Percentiles rank a stretch among this genome's conserved stretches.
These are phyloP conservation scores for Linum lewisii DNA, from an alignment of 345 rosid species.

Conservation along the genomic window DNA sequence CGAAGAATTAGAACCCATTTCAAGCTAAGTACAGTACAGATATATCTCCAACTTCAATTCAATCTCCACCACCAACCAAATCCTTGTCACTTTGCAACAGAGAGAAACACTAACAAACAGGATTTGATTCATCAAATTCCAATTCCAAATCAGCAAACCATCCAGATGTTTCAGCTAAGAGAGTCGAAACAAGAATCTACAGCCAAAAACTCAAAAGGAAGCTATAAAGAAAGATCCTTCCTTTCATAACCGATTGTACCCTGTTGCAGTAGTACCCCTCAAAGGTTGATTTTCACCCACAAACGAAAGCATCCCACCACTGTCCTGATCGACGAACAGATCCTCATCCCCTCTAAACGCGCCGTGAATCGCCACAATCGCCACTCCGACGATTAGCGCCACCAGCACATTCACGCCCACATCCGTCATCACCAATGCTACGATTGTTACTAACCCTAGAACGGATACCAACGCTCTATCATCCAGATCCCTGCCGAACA, in stretches of 20 bases:
- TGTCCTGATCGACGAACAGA: constrained; percentile 65
- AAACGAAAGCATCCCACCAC: constrained; percentile 6
- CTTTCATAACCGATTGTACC: neutral
- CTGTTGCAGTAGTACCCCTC: neutral
- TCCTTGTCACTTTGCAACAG: too few relatives aligned
- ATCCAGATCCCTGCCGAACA: constrained; percentile 37
- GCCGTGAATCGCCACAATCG: constrained; percentile 53
- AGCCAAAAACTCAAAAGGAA: neutral
- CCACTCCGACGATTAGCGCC: constrained; percentile 44
- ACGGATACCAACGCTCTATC: constrained; percentile 42
- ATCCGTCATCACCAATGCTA: constrained; percentile 63
- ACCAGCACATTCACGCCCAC: constrained; percentile 70
- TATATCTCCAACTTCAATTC: too few relatives aligned
- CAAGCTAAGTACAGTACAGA: too few relatives aligned
- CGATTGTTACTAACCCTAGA: constrained; percentile 48
- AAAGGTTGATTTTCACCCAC: constrained; percentile 4
- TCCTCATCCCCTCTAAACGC: constrained; percentile 52
- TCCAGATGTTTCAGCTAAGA: neutral
- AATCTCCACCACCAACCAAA: too few relatives aligned
- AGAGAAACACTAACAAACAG: too few relatives aligned
- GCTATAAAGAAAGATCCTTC: neutral
- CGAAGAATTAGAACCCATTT: too few relatives aligned
- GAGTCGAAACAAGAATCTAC: neutral
- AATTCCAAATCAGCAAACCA: neutral
- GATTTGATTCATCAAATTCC: too few relatives aligned